These are phyloP conservation scores for Microbotryum saponariae DNA, from an alignment of 1,284 basidiomycete genomes.

Conservation along the genomic window DNA sequence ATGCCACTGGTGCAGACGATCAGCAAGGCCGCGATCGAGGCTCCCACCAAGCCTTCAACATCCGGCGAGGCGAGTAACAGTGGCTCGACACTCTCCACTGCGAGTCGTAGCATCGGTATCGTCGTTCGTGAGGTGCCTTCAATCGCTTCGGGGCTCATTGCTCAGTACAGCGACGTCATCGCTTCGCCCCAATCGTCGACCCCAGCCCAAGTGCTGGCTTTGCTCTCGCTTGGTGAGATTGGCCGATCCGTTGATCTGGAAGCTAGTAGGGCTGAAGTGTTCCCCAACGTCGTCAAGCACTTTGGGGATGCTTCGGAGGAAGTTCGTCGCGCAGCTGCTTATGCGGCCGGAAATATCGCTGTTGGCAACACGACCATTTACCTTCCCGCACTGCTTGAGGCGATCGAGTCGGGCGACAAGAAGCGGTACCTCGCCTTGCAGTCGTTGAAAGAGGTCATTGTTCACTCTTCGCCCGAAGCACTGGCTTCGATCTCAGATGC, in stretches of 20 bases:
- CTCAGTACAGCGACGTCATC: constrained; percentile 65
- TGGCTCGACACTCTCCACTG: constrained; percentile 50
- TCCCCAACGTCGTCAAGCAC: constrained; percentile 61
- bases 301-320: constrained; percentile 74
- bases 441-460: constrained; percentile 91
- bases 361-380: constrained; percentile 80
- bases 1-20: constrained; percentile 13
- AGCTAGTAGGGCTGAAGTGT: constrained; percentile 37
- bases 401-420: constrained; percentile 63
- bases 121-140: constrained; percentile 62
- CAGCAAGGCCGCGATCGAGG: constrained; percentile 1
- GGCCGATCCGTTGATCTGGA: constrained; percentile 46
- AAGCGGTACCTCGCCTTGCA: constrained; percentile 77
- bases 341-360: constrained; percentile 89
- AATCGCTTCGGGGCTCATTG: constrained; percentile 59
- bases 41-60: constrained; percentile 3
- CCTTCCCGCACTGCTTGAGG: constrained; percentile 73
- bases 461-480: constrained; percentile 74
- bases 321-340: constrained; percentile 76
- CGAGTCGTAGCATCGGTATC: constrained; percentile 72
- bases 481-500: constrained; percentile 74
- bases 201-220: constrained; percentile 64
- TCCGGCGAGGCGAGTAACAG: constrained; percentile 27
- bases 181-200: constrained; percentile 59
- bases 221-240: constrained; percentile 80